Base-by-base conservation (phyloP, 2,329 filamentous ascomycete species). In the Immersiporthe knoxdaviesiana region DNA sequence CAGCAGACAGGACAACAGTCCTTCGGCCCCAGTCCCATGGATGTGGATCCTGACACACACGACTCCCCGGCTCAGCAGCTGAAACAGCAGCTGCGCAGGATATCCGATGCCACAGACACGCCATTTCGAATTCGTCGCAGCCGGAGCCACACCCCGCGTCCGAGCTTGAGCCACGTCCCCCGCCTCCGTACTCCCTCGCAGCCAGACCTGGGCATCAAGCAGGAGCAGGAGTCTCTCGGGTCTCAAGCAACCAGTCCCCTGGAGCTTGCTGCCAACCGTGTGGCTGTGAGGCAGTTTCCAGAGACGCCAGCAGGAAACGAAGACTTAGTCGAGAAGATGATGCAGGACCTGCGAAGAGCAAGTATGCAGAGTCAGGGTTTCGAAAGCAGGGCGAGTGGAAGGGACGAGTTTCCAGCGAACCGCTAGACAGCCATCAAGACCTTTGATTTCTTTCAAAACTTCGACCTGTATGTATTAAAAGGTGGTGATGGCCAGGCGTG, bases 291-390 rank as follows among this genome's bases (percentile, higher is more conserved):
- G 47, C 79, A 78, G 21, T 80, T 83, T 63, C 76, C 81, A 1
- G 81, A 83, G 66, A 80, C 82, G 30, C 80, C 82, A 14, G 74
- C 65, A 8, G 82, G 83, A 72, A 83, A 81, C n/a, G 81, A 82
- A 77, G 78, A 82, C 35, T 79, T 87, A 54, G 81, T 87, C 59
- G 84, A 87, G 74, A 81, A 81, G 71, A 84, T 88, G 80, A 83
- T 88, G 80, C 74, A 76, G 58, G 85, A 86, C 71, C 77, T 88
- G 18, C 81, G 81, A 56, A 79, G 81, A 63, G 81, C 81, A n/a
- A 77, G 76, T 60, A 68, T 64, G 59, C 67, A 68, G 56, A 65
- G 67, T 35, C 62, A 68, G 18, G 59, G 65, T 16, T 39, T 67
- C 27, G 67, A 64, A 30, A 24, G 60, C 24, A 52, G 44, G 1